Percentiles rank a stretch among this genome's conserved stretches.
phyloP scores from a whole-genome alignment of 257 asterid species.

The Forsythia suspensa region DNA sequence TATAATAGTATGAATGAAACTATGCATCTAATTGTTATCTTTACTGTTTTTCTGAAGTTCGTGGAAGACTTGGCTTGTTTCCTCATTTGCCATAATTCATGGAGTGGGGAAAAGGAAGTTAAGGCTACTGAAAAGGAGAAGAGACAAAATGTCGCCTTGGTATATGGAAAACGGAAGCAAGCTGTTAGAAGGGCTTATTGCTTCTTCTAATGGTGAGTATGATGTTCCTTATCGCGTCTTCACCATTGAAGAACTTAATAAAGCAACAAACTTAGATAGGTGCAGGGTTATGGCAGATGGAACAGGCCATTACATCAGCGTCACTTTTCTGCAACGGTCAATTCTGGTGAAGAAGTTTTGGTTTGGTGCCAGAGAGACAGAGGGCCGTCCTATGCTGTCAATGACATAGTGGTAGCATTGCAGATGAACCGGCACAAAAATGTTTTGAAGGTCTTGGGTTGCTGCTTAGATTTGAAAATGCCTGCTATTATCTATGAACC shows the following conservation, averaged over 20 bases:
- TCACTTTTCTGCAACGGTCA: not conserved
- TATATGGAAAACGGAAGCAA: slow-evolving; percentile 21
- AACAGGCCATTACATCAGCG: slow-evolving; percentile 8
- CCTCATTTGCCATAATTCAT: not conserved
- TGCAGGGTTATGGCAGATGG: slow-evolving; percentile 10
- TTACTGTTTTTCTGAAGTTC: not conserved
- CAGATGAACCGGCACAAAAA: slow-evolving; percentile 23
- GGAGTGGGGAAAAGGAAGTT: not conserved
- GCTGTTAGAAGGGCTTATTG: slow-evolving; percentile 15
- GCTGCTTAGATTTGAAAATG: slow-evolving; percentile 18
- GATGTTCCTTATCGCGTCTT: slow-evolving; percentile 12
- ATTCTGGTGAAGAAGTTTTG: slow-evolving; percentile 10
- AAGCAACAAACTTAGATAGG: slow-evolving; percentile 2
- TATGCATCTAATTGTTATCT: too few relatives aligned
- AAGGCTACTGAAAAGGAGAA: not conserved
- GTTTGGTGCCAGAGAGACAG: too few relatives aligned
- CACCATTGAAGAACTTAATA: slow-evolving; percentile 15
- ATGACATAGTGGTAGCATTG: slow-evolving; percentile 12
- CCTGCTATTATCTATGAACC: slow-evolving; percentile 16
- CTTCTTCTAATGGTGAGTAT: slow-evolving; percentile 14
- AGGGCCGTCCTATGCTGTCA: not conserved
- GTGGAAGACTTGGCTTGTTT: not conserved
- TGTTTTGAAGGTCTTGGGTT: slow-evolving; percentile 17
- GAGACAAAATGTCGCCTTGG: not conserved
- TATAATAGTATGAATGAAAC: not conserved